Evolutionary conservation across 129 eudicot genomes (phyloP).

Genomic region (carrot (Daucus carota)): DNA sequence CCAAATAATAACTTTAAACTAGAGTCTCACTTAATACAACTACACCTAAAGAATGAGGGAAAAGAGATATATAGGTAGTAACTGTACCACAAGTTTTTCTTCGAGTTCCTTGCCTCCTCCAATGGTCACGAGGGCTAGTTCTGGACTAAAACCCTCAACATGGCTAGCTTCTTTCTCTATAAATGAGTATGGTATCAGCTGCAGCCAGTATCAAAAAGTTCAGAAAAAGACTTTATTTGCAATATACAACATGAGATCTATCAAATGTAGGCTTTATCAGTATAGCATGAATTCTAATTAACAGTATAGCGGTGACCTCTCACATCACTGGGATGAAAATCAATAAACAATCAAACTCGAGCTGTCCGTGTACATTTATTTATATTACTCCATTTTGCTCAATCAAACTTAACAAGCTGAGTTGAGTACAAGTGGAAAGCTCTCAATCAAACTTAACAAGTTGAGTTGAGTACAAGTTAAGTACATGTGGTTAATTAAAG

Average conservation of each 20-base stretch:
- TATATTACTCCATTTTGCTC: too few relatives aligned
- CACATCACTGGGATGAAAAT: too few relatives aligned
- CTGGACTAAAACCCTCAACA: conserved; percentile 98
- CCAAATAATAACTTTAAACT: not conserved
- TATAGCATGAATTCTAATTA: too few relatives aligned
- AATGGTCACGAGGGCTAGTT: conserved; percentile 88
- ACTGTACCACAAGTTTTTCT: conserved; percentile 92
- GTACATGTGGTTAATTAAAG: too few relatives aligned
- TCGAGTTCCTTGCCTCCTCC: conserved; percentile 99
- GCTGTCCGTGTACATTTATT: too few relatives aligned
- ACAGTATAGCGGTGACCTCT: too few relatives aligned
- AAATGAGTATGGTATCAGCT: conserved; percentile 96
- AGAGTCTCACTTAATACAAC: not conserved
- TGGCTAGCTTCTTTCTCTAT: conserved; percentile 99
- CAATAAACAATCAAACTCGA: too few relatives aligned
- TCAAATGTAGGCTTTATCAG: not conserved
- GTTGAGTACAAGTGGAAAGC: too few relatives aligned
- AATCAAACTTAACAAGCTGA: too few relatives aligned
- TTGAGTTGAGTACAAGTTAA: too few relatives aligned
- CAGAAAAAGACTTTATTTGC: conserved; percentile 5
- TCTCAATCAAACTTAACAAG: too few relatives aligned
- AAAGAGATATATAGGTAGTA: not conserved
- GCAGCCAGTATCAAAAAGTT: conserved; percentile 15
- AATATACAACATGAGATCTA: too few relatives aligned
- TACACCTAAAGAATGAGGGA: not conserved